A percentile compares a stretch with the other conserved stretches of the same genome.
phyloP scores from a whole-genome alignment of 495 filamentous ascomycete species.

The Cladorrhinum samala region DNA sequence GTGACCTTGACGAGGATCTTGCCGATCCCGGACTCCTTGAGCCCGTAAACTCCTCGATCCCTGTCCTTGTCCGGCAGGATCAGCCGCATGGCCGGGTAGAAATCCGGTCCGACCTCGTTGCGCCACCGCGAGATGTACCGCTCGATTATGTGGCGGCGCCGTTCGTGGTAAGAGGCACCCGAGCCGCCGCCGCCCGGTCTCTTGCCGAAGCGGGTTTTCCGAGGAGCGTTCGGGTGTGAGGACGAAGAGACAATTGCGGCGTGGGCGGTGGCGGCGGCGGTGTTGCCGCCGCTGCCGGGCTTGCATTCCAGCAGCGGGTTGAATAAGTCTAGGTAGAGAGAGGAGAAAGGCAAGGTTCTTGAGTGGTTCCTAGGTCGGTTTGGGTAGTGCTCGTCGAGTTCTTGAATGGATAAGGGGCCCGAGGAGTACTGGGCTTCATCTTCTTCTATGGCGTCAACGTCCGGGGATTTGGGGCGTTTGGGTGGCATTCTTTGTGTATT shows the following conservation, averaged over 20 bases:
- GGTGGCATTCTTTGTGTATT: slow-evolving; percentile 23
- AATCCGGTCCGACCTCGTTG: slow-evolving; percentile 78
- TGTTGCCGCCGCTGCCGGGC: too few relatives aligned
- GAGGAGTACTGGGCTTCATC: slow-evolving; percentile 44
- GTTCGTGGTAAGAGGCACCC: slow-evolving; percentile 64
- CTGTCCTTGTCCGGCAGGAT: slow-evolving; percentile 93
- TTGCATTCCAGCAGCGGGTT: slow-evolving; percentile 80
- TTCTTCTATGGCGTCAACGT: slow-evolving; percentile 48
- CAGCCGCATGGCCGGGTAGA: slow-evolving; percentile 87
- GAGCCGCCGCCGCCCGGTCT: not conserved
- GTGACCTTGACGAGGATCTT: slow-evolving; percentile 84
- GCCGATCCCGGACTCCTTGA: slow-evolving; percentile 88
- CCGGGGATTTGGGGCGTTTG: slow-evolving; percentile 33
- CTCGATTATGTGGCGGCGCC: slow-evolving; percentile 78
- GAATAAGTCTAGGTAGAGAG: slow-evolving; percentile 72
- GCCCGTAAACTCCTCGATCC: slow-evolving; percentile 86
- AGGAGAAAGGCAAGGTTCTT: slow-evolving; percentile 75
- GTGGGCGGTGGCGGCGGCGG: not conserved
- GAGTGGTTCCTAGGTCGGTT: slow-evolving; percentile 76
- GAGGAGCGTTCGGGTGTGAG: too few relatives aligned
- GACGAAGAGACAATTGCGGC: too few relatives aligned
- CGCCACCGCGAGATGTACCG: slow-evolving; percentile 87
- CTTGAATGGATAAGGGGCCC: slow-evolving; percentile 37
- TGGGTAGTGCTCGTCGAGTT: slow-evolving; percentile 69
- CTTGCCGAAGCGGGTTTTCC: not conserved